Percentiles rank a stretch among this genome's conserved stretches.
phyloP scores from a whole-genome alignment of 352 stramenopile species.

The Phytophthora agathidicida region DNA sequence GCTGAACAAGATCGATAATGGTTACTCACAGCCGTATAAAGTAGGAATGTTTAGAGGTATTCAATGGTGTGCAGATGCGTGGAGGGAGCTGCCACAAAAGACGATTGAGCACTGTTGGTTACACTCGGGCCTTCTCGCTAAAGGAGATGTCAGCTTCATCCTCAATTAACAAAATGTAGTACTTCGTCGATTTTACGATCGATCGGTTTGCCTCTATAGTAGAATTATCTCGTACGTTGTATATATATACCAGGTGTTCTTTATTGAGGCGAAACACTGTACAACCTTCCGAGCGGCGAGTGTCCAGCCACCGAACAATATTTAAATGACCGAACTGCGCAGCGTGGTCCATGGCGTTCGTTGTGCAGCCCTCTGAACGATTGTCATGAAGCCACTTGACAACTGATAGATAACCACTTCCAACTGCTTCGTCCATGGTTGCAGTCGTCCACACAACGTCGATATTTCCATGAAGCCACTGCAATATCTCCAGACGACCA shows the following conservation, averaged over 20 bases:
- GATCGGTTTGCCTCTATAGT: no score
- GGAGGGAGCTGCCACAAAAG: neutral
- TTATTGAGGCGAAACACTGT: conserved; percentile 4
- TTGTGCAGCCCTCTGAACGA: conserved; percentile 2
- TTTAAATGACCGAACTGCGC: neutral
- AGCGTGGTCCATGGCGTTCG: neutral
- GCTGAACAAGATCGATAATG: conserved; percentile 5
- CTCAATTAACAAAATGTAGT: conserved; percentile 11
- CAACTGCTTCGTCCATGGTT: conserved; percentile 7
- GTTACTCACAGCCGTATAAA: conserved; percentile 9
- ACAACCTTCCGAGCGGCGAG: neutral
- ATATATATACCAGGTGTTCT: conserved; percentile 8
- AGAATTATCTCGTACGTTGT: no score
- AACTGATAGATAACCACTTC: conserved; percentile 17
- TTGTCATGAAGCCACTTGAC: conserved; percentile 21
- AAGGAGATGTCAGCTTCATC: conserved; percentile 6
- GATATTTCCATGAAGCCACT: conserved; percentile 13
- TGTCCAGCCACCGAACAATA: neutral
- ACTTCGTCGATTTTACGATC: neutral
- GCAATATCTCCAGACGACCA: conserved; percentile 8
- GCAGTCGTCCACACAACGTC: conserved; percentile 6
- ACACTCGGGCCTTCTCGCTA: conserved; percentile 6
- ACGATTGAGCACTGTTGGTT: conserved; percentile 16
- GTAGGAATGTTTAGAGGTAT: conserved; percentile 8
- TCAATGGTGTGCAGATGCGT: conserved; percentile 1